These are phyloP conservation scores for Penicillium cinerascens DNA, from an alignment of 495 filamentous ascomycete genomes.

Conservation along the genomic window DNA sequence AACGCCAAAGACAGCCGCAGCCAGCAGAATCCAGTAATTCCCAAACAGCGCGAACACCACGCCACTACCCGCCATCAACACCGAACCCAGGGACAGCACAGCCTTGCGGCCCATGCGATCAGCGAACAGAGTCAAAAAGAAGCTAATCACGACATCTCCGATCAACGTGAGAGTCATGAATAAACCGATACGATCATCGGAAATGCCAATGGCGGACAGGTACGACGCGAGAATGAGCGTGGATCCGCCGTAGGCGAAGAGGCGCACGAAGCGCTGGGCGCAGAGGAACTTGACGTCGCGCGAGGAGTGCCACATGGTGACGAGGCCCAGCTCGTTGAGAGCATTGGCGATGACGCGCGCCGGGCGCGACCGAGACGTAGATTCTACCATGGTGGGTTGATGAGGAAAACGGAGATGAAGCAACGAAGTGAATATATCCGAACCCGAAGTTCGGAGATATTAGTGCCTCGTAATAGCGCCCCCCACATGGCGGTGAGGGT, in stretches of 20 bases:
- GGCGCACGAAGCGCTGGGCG: constrained; percentile 69
- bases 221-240: constrained; percentile 72
- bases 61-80: constrained; percentile 66
- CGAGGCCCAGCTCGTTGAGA: constrained; percentile 37
- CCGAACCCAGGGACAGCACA: constrained; percentile 65
- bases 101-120: constrained; percentile 68
- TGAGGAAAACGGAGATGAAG: not conserved
- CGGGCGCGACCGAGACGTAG: constrained; percentile 7
- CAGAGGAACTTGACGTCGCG: constrained; percentile 72
- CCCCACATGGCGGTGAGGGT: no score
- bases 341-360: constrained; percentile 9
- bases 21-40: constrained; percentile 72
- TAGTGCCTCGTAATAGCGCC: no score
- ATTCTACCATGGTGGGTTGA: constrained; percentile 2
- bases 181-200: constrained; percentile 71
- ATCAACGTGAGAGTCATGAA: constrained; percentile 86
- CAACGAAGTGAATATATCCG: not conserved
- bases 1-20: constrained; percentile 74
- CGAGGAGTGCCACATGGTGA: constrained; percentile 39
- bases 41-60: constrained; percentile 61
- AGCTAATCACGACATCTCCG: constrained; percentile 75
- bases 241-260: constrained; percentile 75
- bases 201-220: constrained; percentile 60
- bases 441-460: not conserved
- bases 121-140: constrained; percentile 70